Base-by-base conservation (phyloP, 192 early-diverging fungal species). In the Umbelopsis sp. region DNA sequence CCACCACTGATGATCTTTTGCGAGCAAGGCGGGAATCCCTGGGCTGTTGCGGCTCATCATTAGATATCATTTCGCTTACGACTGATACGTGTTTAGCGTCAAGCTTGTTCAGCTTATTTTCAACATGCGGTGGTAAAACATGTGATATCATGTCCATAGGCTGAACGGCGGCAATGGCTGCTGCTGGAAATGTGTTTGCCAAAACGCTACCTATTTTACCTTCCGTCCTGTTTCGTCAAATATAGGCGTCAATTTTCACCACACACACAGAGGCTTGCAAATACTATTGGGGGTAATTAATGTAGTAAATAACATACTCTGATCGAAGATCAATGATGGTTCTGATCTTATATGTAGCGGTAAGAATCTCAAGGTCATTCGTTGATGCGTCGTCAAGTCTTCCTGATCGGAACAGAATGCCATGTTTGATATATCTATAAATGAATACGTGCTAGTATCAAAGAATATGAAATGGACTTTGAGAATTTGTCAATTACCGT, bases 321-420 rank as follows among this genome's bases (percentile, higher is more conserved):
- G 80, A 75, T 43, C 82, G 76, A 17, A 84, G 65, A 45, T 84
- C 82, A 20, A 84, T 49, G 21, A 84, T 81, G 26, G 77, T 80
- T 20, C 65, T 83, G 34, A 84, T 77, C 2, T 68, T 69, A 67
- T 79, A 72, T 0, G 34, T 31, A 5, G 51, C 16, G n/a, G 73
- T 72, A 16, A 84, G 74, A 1, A 31, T 36, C 9, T 79, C 75
- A 12, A 84, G 34, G 34, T 84, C 77, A 21, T 26, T 65, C 36
- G 74, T 54, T 1, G 69, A 68, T 49, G 77, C 77, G 62, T 82
- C 74, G 56, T 84, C 80, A 21, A 84, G 67, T 12, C 77, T 75
- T 14, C 74, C 82, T 29, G 80, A 82, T 65, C 82, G 44, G 43
- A 84, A 84, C 11, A 84, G 21, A 16, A 74, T 67, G 2, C 77